Evolutionary conservation across 139 green algal genomes (phyloP).

Genomic region (Picochlorum sp.): DNA sequence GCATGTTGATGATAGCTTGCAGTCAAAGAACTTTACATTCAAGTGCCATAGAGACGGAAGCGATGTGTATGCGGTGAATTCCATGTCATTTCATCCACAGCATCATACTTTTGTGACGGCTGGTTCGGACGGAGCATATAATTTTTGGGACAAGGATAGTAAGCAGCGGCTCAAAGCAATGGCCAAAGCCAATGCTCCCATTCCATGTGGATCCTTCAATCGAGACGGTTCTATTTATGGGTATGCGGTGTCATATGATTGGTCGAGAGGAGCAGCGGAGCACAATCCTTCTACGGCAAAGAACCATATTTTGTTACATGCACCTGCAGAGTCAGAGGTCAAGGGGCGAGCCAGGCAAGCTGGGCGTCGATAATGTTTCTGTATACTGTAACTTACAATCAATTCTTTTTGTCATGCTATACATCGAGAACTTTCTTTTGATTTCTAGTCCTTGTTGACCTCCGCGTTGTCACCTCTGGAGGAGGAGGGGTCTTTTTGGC

Average conservation of each 20-base stretch:
- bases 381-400: neutral
- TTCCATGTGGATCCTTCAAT: slow-evolving; percentile 82
- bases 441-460: neutral
- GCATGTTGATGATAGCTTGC: slow-evolving; percentile 78
- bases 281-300: slow-evolving; percentile 63
- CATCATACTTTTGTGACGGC: slow-evolving; percentile 88
- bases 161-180: slow-evolving; percentile 96
- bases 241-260: slow-evolving; percentile 89
- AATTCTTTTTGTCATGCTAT: neutral
- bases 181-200: slow-evolving; percentile 60
- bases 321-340: slow-evolving; percentile 71
- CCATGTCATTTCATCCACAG: slow-evolving; percentile 84
- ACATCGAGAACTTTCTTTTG: neutral
- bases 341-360: slow-evolving; percentile 34
- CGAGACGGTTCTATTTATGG: slow-evolving; percentile 81
- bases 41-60: slow-evolving; percentile 80
- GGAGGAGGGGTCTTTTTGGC: too few relatives aligned
- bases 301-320: slow-evolving; percentile 86
- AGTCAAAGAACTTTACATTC: slow-evolving; percentile 87
- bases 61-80: slow-evolving; percentile 95
- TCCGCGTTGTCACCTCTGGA: neutral
- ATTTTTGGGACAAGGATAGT: slow-evolving; percentile 98
- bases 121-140: slow-evolving; percentile 86
- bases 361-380: slow-evolving; percentile 2
- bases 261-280: slow-evolving; percentile 73